Evolutionary conservation across 2,329 filamentous ascomycete genomes (phyloP), one percentile per base, ranked within the genome.

Genomic region (Microascus cirrosus): DNA sequence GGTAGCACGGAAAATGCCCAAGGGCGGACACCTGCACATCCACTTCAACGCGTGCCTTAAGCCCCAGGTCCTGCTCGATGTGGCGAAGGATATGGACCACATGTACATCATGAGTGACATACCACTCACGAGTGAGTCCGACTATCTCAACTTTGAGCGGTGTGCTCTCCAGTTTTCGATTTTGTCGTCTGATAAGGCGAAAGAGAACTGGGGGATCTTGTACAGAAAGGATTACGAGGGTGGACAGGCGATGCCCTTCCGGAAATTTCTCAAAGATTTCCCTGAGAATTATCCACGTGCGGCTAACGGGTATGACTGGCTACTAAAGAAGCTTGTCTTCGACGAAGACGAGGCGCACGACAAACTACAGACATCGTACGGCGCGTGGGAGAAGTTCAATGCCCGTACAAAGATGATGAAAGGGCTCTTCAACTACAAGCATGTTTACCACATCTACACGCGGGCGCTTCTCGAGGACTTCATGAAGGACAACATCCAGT

Each of bases 21-120:
- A 91, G 68, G 87, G 86, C 2, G 79, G 80, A 0, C 84, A 90
- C 66, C 73, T 90, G 25, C 87, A 91, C 68, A 80, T 90, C 25
- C 87, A 91, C 68, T 90, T 89, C 74, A 91, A 90, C 67, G 80
- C 87, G n/a, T 88, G 86, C 60, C 73, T 90, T 4, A 73, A 76
- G 15, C 85, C 86, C 11, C 68, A 74, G 1, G 76, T 83, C 5
- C 73, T 90, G 22, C 73, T 90, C 13, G 69, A 73, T 25, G 74
- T 74, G 62, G 81, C 73, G 62, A 79, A 74, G 73, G 74, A 61
- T 5, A 82, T 85, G 74, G 65, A 77, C 1, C 79, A 79, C 62
- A 89, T 91, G 84, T 89, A 83, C 65, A 84, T 90, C 63, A 82
- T 79, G 59, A 88, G 84, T 70, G 62, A 69, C 51, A 64, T 74